These are phyloP conservation scores for Hygrophorus russula DNA, from an alignment of 768 basidiomycete species.

Conservation along the genomic window DNA sequence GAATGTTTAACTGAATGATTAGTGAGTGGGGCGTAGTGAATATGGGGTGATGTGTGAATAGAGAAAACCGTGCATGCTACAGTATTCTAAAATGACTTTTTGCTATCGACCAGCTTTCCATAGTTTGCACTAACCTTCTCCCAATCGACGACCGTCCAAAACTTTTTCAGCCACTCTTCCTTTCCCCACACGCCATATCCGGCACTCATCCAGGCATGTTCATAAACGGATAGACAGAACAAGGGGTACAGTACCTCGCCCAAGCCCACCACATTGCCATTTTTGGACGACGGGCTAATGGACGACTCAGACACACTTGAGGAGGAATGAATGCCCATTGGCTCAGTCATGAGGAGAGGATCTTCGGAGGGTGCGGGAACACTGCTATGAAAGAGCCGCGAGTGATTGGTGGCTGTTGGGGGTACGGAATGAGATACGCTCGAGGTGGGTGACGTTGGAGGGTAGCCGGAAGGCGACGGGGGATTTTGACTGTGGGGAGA, in stretches of 20 bases:
- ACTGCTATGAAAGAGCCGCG: not conserved
- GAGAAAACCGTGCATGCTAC: no score
- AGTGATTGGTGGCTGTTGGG: conserved; percentile 1
- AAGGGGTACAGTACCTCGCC: conserved; percentile 60
- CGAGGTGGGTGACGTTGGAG: conserved; percentile 32
- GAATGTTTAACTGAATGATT: no score
- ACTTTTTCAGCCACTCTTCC: conserved; percentile 72
- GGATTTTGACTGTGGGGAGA: no score
- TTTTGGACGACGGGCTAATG: conserved; percentile 2
- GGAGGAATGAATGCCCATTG: not conserved
- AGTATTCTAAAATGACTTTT: not conserved
- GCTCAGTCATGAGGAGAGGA: not conserved
- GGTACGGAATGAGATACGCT: conserved; percentile 15
- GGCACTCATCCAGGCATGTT: conserved; percentile 78
- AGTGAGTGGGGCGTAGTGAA: no score
- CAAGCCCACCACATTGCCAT: conserved; percentile 18
- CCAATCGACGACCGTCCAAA: conserved; percentile 84
- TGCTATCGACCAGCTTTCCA: conserved; percentile 6
- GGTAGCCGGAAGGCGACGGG: conserved; percentile 17
- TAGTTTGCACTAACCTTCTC: conserved; percentile 37
- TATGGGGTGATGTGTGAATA: no score
- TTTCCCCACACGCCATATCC: conserved; percentile 89
- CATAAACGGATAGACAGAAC: conserved; percentile 69
- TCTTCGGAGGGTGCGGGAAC: not conserved
- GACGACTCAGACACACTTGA: conserved; percentile 5